Conservation (phyloP, 805 yeast genomes). For the Millerago galiae region DNA sequence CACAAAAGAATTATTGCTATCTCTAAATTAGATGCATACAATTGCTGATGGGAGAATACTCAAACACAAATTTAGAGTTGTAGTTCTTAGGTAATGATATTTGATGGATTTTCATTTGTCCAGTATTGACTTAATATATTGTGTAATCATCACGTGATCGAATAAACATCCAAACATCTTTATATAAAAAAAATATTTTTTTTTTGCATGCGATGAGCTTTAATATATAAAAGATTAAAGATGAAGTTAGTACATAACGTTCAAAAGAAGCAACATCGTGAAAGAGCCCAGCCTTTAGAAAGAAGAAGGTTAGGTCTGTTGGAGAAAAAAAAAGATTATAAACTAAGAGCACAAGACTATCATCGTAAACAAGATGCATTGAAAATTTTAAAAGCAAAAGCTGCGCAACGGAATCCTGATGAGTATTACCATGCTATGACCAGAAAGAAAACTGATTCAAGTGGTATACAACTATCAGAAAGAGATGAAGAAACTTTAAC, state of each 20-base stretch:
- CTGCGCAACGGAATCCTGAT: conserved; percentile 76
- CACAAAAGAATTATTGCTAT: too few relatives aligned
- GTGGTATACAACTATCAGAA: conserved; percentile 63
- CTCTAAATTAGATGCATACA: too few relatives aligned
- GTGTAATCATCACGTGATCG: too few relatives aligned
- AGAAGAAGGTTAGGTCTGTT: conserved; percentile 75
- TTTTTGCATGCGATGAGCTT: conserved; percentile 1
- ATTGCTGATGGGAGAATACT: too few relatives aligned
- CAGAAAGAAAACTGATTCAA: conserved; percentile 53
- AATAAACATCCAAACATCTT: too few relatives aligned
- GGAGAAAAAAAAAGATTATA: conserved; percentile 88
- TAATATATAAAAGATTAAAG: conserved; percentile 36
- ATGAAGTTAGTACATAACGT: conserved; percentile 80
- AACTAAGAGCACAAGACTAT: conserved; percentile 60
- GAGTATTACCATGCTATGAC: conserved; percentile 96
- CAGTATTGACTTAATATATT: too few relatives aligned
- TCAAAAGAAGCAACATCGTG: conserved; percentile 94
- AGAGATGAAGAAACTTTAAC: conserved; percentile 56
- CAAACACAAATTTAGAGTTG: too few relatives aligned
- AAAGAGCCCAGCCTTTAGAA: conserved; percentile 78
- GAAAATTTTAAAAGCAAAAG: conserved; percentile 68
- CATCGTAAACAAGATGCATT: conserved; percentile 55
- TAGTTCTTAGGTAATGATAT: too few relatives aligned
- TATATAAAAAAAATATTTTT: background rate
- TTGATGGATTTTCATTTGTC: too few relatives aligned